Percentiles rank a stretch among this genome's conserved stretches.
These are phyloP conservation scores for Verticillium dahliae DNA, from an alignment of 2,329 filamentous ascomycete species.

Conservation along the genomic window DNA sequence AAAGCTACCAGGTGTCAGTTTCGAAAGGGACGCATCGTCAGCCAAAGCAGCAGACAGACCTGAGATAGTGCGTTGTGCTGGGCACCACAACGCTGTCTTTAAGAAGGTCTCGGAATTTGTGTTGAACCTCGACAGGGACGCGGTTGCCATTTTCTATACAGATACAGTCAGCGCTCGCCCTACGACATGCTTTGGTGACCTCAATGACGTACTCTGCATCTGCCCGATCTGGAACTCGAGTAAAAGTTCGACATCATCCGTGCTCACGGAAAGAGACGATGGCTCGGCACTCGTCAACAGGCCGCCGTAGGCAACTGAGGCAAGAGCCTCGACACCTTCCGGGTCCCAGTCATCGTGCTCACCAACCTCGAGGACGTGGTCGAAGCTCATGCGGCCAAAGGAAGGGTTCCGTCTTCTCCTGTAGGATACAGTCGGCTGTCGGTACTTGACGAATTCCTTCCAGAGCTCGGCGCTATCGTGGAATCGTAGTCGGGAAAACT, in stretches of 20 bases:
- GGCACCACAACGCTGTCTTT: constrained; percentile 62
- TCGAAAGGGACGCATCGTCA: neutral
- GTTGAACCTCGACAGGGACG: constrained; percentile 66
- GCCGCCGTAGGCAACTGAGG: constrained; percentile 44
- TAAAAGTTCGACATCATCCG: constrained; percentile 72
- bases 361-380: constrained; percentile 44
- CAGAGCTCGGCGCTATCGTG: constrained; percentile 73
- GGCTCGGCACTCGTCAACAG: constrained; percentile 38
- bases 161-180: constrained; percentile 9
- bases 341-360: constrained; percentile 43
- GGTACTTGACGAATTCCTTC: constrained; percentile 75
- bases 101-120: constrained; percentile 64
- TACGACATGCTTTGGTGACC: neutral
- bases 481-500: constrained; percentile 76
- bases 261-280: constrained; percentile 51
- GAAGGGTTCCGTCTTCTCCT: constrained; percentile 57
- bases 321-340: constrained; percentile 35
- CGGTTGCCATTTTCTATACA: constrained; percentile 64
- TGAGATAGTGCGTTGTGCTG: constrained; percentile 69
- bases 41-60: constrained; percentile 28
- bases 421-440: constrained; percentile 64
- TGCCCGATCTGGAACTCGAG: constrained; percentile 84
- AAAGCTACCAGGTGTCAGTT: constrained; percentile 49
- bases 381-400: constrained; percentile 50
- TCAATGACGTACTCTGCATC: constrained; percentile 61